phyloP scores from a whole-genome alignment of 352 stramenopile species.

The Pythium grandisporangium region DNA sequence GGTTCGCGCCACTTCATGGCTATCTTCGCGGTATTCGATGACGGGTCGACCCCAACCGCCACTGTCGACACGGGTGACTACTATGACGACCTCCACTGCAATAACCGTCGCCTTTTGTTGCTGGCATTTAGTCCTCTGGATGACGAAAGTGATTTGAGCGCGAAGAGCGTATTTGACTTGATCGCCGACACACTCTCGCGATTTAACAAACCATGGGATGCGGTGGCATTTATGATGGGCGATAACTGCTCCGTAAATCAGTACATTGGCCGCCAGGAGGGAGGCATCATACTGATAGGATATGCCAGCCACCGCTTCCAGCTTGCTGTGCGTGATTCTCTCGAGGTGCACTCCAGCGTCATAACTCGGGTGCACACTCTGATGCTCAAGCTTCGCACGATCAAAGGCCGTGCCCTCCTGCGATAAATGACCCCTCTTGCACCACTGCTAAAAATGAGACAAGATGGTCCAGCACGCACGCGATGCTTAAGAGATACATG shows the following conservation, averaged over 20 bases:
- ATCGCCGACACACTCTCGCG: conserved; percentile 8
- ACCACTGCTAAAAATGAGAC: conserved; percentile 9
- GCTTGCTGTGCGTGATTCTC: conserved; percentile 5
- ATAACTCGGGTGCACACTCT: conserved; percentile 2
- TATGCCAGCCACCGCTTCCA: conserved; percentile 13
- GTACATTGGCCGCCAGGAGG: conserved; percentile 8
- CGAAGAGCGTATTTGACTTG: conserved; percentile 9
- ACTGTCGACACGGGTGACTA: conserved; percentile 2
- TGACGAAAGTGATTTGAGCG: conserved; percentile 2
- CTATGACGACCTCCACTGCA: conserved; percentile 10
- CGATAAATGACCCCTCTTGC: conserved; percentile 5
- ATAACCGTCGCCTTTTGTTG: conserved; percentile 6
- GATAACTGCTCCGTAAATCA: conserved; percentile 16
- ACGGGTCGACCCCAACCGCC: conserved; percentile 1
- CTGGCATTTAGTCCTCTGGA: conserved; percentile 6
- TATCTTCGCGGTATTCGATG: conserved; percentile 11
- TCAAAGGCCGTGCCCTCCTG: conserved; percentile 4
- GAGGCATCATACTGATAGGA: conserved; percentile 6
- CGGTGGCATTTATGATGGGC: conserved; percentile 9
- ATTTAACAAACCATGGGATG: conserved; percentile 9
- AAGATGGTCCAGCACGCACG: conserved; percentile 8
- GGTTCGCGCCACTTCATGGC: no score
- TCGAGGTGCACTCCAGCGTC: neutral
- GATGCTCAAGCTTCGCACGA: neutral
- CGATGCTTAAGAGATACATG: conserved; percentile 2